Evolutionary conservation across 2,329 filamentous ascomycete species (phyloP), one percentile per base, ranked within the genome.

Genomic region (Apiospora kogelbergensis): DNA sequence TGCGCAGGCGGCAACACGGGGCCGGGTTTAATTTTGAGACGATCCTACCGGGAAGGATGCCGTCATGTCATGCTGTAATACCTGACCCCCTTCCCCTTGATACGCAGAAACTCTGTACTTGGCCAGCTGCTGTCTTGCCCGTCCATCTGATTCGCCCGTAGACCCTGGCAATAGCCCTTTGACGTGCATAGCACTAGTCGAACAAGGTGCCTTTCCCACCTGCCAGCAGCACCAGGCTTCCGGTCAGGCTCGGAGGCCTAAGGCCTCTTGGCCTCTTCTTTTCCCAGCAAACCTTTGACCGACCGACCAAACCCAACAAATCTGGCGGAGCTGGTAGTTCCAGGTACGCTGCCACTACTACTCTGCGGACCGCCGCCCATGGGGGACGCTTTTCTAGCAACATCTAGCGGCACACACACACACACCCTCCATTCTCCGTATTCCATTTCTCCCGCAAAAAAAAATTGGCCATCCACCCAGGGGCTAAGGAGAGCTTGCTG

Each of bases 101-200:
- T 57, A 57, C 48, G 48, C 48, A 57, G 48, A 30, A 57, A 33
- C 48, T 57, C 48, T 57, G 30, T 33, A 57, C 48, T 57, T 26
- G 48, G 48, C 48, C 48, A 33, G 48, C 26, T 57, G 48, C 33
- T 30, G 48, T 57, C 48, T 9, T 57, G 63, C 64, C 26, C n/a
- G 13, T 20, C 42, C 42, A 2, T 63, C 42, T 73, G 72, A 74
- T 74, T 74, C 71, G 72, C 57, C 24, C 26, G 40, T 67, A 13
- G 33, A 46, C 65, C 67, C 66, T 53, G 68, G 65, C 67, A 73
- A 72, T 74, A 72, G 67, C 72, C 71, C 72, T 74, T 74, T 70
- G 71, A 74, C 67, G 65, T 74, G 70, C 71, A 57, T 57, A 33
- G 15, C 48, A 26, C 48, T 57, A 57, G 24, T 24, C 46, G 24